Percentiles rank a stretch among this genome's conserved stretches.
Conservation (phyloP, 2,329 filamentous ascomycete species). For the Colletotrichum coccodes region DNA sequence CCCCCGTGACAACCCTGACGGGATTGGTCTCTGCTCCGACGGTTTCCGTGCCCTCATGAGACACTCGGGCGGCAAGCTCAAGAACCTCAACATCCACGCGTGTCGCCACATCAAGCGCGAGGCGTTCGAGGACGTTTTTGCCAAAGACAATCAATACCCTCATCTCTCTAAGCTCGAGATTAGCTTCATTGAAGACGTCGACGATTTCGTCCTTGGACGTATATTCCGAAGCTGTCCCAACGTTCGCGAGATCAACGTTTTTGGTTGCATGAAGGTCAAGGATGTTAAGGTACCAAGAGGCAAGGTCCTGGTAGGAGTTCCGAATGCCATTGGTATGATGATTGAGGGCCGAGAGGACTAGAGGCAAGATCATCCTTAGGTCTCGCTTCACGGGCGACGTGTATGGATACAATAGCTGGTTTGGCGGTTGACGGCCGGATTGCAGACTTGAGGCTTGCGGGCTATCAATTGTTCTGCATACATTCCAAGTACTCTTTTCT, state of each 20-base stretch:
- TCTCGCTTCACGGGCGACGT: neutral
- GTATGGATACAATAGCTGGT: neutral
- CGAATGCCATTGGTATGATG: constrained; percentile 69
- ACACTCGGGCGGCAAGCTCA: constrained; percentile 77
- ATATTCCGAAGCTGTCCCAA: constrained; percentile 74
- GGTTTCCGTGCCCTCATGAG: constrained; percentile 86
- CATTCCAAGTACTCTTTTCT: neutral
- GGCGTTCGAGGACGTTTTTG: constrained; percentile 81
- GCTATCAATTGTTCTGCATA: neutral
- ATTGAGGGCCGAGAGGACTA: constrained; percentile 55
- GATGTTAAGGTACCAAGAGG: constrained; percentile 63
- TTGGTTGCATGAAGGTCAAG: constrained; percentile 72
- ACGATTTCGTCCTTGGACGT: constrained; percentile 70
- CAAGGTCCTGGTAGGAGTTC: constrained; percentile 66
- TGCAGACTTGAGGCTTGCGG: neutral
- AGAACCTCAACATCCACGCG: constrained; percentile 79
- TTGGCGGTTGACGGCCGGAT: neutral
- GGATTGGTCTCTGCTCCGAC: constrained; percentile 77
- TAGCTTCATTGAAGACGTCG: constrained; percentile 77
- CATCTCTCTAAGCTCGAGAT: constrained; percentile 78
- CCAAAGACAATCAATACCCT: constrained; percentile 68
- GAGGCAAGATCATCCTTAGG: neutral
- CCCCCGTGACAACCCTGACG: constrained; percentile 72
- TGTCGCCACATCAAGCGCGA: constrained; percentile 82
- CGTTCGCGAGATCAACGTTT: constrained; percentile 68